Base-by-base conservation (phyloP, 169 alveolate species). In the Plasmodium ovale region DNA sequence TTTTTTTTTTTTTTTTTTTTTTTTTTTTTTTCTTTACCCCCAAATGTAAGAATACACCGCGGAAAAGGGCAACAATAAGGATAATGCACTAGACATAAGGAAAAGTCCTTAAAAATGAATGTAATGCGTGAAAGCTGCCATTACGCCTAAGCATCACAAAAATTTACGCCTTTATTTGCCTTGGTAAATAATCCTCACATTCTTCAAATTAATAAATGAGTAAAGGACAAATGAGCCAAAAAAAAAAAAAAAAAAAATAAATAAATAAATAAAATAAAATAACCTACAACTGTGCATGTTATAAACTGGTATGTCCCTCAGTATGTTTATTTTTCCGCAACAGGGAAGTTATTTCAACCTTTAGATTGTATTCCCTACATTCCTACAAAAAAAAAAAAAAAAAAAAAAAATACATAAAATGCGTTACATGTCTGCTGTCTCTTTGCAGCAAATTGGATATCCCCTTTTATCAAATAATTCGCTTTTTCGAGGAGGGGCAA, bases 191-290 rank as follows among this genome's bases (percentile, higher is more conserved):
- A n/a, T n/a, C n/a, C n/a, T n/a, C n/a, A n/a, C n/a, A n/a, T n/a
- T n/a, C n/a, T n/a, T n/a, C n/a, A n/a, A n/a, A n/a, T n/a, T n/a
- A n/a, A n/a, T n/a, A n/a, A n/a, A n/a, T n/a, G n/a, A n/a, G n/a
- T n/a, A n/a, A n/a, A n/a, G n/a, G n/a, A n/a, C n/a, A n/a, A 54
- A 9, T 12, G 9, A 14, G 39, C 39, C 3, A 37, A 37, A 49
- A 67, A 67, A 67, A 65, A 37, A 10, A 27, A 64, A 64, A 6
- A 64, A 35, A 64, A 64, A 64, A 64, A 31, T 33, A n/a, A 65
- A 31, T 19, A 25, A 67, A 42, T 7, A 19, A 21, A 21, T 31
- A 3, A 65, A 16, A n/a, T n/a, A n/a, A n/a, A n/a, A n/a, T n/a
- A n/a, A n/a, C n/a, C n/a, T n/a, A n/a, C n/a, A n/a, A n/a, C n/a